These are phyloP conservation scores for Phyllostachys edulis DNA, from an alignment of 176 grass and related monocot species.

Conservation along the genomic window DNA sequence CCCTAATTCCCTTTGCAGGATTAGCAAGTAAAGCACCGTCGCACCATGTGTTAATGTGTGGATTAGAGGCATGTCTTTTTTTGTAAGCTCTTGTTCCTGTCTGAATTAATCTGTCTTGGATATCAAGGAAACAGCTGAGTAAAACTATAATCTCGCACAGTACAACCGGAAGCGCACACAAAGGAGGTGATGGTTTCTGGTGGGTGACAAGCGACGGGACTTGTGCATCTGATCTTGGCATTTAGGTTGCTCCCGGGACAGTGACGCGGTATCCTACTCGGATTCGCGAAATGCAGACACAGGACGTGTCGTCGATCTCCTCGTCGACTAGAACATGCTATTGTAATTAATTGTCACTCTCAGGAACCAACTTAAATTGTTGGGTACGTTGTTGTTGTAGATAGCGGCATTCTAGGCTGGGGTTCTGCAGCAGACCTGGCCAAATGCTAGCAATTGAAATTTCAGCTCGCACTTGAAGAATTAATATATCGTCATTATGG, in stretches of 20 bases:
- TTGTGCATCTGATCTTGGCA: constrained; percentile 22
- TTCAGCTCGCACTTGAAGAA: not conserved
- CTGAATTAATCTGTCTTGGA: constrained; percentile 36
- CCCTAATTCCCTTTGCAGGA: constrained; percentile 19
- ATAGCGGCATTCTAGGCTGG: not conserved
- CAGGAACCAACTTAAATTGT: not conserved
- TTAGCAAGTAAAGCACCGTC: constrained; percentile 31
- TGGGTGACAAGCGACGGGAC: constrained; percentile 42
- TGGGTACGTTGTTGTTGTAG: not conserved
- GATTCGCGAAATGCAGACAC: not conserved
- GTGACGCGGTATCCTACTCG: constrained; percentile 46
- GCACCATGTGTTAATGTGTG: not conserved
- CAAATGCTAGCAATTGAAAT: not conserved
- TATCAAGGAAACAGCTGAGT: constrained; percentile 48
- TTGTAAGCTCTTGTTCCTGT: constrained; percentile 25
- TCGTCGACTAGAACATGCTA: not conserved
- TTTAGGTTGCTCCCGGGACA: constrained; percentile 37
- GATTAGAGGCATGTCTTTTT: not conserved
- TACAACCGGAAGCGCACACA: not conserved
- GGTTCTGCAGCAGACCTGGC: not conserved
- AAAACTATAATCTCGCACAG: constrained; percentile 26
- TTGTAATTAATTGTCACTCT: not conserved
- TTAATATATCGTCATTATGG: not conserved
- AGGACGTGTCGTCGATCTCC: not conserved
- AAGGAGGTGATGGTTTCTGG: constrained; percentile 28